Evolutionary conservation across 148 eudicot species (phyloP).

Genomic region (Euryodendron excelsum): DNA sequence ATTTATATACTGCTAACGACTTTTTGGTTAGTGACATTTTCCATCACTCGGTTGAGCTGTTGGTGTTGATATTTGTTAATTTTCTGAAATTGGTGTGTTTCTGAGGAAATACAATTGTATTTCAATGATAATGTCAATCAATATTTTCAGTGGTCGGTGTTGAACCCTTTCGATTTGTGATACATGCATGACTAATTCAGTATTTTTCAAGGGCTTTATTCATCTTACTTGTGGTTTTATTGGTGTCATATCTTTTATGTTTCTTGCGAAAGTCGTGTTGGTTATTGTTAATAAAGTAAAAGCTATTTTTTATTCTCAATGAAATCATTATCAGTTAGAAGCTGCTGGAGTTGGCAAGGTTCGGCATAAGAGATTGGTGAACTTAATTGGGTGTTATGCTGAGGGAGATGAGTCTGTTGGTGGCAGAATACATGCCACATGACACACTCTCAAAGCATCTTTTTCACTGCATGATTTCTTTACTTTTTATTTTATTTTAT

Average conservation of each 20-base stretch:
- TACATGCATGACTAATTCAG: no score
- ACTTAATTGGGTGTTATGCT: constrained; percentile 92
- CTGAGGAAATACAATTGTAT: no score
- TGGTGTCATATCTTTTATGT: neutral
- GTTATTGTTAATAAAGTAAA: neutral
- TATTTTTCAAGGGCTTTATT: no score
- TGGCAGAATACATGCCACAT: constrained; percentile 92
- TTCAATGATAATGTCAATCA: neutral
- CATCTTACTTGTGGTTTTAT: neutral
- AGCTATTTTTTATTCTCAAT: neutral
- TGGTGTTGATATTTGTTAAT: no score
- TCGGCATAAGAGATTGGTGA: constrained; percentile 83
- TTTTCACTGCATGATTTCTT: no score
- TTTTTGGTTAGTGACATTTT: no score
- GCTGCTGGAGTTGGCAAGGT: constrained; percentile 94
- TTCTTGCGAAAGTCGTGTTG: neutral
- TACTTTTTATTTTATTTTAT: no score
- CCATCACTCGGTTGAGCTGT: no score
- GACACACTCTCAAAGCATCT: constrained; percentile 95
- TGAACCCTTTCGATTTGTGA: neutral
- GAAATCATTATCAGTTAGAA: constrained; percentile 55
- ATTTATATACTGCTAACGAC: no score
- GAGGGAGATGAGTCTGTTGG: constrained; percentile 93
- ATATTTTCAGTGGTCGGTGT: neutral
- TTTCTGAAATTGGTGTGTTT: no score